A percentile compares a stretch with the other conserved stretches of the same genome.
These are phyloP conservation scores for Lichtheimia ornata DNA, from an alignment of 371 early-diverging fungal genomes.

Conservation along the genomic window DNA sequence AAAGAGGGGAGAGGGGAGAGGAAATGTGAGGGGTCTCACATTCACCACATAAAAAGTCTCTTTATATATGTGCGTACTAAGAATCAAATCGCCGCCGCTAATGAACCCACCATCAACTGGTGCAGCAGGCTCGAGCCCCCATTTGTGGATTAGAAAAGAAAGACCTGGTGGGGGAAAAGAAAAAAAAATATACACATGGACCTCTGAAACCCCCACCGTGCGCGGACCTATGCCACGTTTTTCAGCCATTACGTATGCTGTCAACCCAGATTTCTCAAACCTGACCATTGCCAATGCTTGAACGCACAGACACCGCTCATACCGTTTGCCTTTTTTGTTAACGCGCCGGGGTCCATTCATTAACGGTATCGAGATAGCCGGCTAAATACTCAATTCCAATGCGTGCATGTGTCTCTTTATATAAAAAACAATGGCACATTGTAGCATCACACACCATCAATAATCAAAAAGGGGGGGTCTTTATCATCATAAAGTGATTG, in stretches of 20 bases:
- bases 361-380: no score
- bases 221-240: constrained; percentile 17
- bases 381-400: no score
- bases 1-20: not conserved
- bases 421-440: no score
- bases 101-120: not conserved
- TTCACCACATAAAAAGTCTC: no score
- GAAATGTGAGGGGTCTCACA: not conserved
- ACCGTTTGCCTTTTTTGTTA: no score
- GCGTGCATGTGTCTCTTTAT: no score
- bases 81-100: not conserved
- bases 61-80: not conserved
- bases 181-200: no score
- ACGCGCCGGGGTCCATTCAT: no score
- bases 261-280: constrained; percentile 8
- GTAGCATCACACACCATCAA: no score
- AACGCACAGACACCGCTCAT: constrained; percentile 8
- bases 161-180: not conserved
- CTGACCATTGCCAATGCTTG: constrained; percentile 7
- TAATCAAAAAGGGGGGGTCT: no score
- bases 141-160: not conserved
- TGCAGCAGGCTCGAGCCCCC: not conserved
- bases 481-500: no score
- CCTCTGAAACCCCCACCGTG: constrained; percentile 1
- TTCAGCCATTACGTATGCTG: constrained; percentile 4